Evolutionary conservation across 2,329 filamentous ascomycete species (phyloP), one percentile per base, ranked within the genome.

Genomic region (Botrytis elliptica): DNA sequence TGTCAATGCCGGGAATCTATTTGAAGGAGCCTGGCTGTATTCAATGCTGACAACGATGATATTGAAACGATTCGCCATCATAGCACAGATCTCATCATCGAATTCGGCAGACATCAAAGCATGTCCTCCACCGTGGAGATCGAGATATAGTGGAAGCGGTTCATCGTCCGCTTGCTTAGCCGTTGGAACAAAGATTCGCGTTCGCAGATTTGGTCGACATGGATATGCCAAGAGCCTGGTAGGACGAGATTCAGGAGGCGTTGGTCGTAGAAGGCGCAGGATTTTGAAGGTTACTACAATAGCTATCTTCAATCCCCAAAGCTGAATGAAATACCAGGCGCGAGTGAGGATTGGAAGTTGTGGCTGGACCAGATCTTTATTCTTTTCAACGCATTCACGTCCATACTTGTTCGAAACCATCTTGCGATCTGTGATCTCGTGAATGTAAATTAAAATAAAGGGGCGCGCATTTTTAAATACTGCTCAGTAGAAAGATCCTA

Each of bases 71-170:
- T 83, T 80, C 38, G 85, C 81, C 75, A 86, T 86, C 72, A 77
- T 75, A 57, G 79, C 79, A 79, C 85, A 87, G 81, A 86, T 86
- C n/a, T 77, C 76, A 78, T 87, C 85, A 76, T 86, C 85, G 62
- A 84, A 79, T 66, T 79, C 74, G 0, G 86, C 83, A 33, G 82
- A 77, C 78, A 84, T 83, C 62, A 88, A 42, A 42, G 82, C 81
- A 77, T 86, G 87, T 57, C 85, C 86, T 74, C 87, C 86, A 71
- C 86, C 86, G 76, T 89, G 87, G 76, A 88, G 83, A 71, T 85
- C 83, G 63, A 89, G 80, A 64, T 87, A 81, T 3, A 84, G 81
- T 1, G 86, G 85, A 14, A 80, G 80, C 10, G 78, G 79, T 14
- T 79, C 78, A 12, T 79, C 77, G 0, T 79, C 79, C 4, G 79